Conservation (phyloP, 176 grass and related monocot genomes). For the Hyparrhenia diplandra region DNA sequence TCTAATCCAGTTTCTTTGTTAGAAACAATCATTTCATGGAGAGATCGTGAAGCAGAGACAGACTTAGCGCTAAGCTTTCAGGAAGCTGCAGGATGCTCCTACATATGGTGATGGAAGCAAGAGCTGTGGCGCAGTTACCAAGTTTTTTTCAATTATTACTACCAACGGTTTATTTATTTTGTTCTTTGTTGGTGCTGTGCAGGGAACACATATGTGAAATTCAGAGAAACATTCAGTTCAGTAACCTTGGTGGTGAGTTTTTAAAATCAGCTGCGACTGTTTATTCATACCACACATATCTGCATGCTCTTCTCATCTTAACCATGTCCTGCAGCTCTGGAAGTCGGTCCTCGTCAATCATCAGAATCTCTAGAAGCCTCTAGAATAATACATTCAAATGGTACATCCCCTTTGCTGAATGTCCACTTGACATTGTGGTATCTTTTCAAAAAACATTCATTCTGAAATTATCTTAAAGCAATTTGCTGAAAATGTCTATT, state of each 20-base stretch:
- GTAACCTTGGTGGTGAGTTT: constrained; percentile 79
- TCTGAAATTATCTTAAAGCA: not conserved
- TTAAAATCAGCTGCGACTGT: constrained; percentile 1
- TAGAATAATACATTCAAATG: constrained; percentile 75
- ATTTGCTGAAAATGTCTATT: not conserved
- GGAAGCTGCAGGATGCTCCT: constrained; percentile 92
- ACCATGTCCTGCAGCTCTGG: constrained; percentile 55
- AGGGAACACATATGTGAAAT: constrained; percentile 89
- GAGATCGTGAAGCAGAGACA: constrained; percentile 68
- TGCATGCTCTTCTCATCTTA: constrained; percentile 26
- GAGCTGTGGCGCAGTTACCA: constrained; percentile 16
- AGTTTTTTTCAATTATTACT: constrained; percentile 3
- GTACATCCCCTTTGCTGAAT: constrained; percentile 32
- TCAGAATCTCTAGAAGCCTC: constrained; percentile 65
- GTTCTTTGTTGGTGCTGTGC: constrained; percentile 28
- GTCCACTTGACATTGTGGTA: not conserved
- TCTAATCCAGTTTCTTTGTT: constrained; percentile 24
- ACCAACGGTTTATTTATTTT: constrained; percentile 9
- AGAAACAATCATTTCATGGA: constrained; percentile 99
- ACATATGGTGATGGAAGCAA: constrained; percentile 73
- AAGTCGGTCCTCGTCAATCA: constrained; percentile 66
- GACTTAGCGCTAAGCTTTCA: constrained; percentile 97
- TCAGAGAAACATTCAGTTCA: constrained; percentile 92
- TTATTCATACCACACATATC: not conserved
- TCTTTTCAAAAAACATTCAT: not conserved